A percentile compares a stretch with the other conserved stretches of the same genome.
phyloP scores from a whole-genome alignment of 768 basidiomycete species.

The Candolleomyces aberdarensis region DNA sequence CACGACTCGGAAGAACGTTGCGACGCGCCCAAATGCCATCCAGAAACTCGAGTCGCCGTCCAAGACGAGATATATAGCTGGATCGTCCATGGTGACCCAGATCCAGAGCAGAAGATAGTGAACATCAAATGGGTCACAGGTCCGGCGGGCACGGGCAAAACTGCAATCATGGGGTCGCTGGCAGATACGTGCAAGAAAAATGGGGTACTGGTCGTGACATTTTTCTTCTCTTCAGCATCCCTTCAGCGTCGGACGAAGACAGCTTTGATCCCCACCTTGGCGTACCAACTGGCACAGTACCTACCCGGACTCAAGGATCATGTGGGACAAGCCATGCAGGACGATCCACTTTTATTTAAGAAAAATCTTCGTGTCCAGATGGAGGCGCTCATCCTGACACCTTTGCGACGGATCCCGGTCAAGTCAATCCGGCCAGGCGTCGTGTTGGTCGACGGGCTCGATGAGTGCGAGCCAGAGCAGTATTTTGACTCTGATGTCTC shows the following conservation, averaged over 20 bases:
- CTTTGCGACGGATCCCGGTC: neutral
- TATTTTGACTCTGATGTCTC: too few species aligned
- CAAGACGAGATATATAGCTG: conserved; percentile 5
- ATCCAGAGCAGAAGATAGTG: too few species aligned
- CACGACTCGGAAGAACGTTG: conserved; percentile 10
- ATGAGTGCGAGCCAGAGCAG: conserved; percentile 5
- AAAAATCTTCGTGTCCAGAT: neutral
- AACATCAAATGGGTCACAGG: too few species aligned
- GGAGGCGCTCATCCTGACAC: neutral
- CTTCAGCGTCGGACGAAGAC: neutral
- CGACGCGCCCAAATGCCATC: conserved; percentile 2
- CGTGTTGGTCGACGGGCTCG: conserved; percentile 11
- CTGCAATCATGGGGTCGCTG: too few species aligned
- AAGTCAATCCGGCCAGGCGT: neutral
- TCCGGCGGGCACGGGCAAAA: too few species aligned
- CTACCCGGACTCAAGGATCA: neutral
- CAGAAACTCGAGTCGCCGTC: conserved; percentile 7
- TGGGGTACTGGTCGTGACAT: conserved; percentile 5
- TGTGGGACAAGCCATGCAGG: neutral
- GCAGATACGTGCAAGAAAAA: neutral
- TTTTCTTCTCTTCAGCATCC: conserved; percentile 10
- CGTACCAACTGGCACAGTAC: neutral
- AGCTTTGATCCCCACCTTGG: neutral
- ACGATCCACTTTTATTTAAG: neutral
- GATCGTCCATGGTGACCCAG: neutral